phyloP scores from a whole-genome alignment of 75 land plant genomes.

The Sequoia sempervirens region DNA sequence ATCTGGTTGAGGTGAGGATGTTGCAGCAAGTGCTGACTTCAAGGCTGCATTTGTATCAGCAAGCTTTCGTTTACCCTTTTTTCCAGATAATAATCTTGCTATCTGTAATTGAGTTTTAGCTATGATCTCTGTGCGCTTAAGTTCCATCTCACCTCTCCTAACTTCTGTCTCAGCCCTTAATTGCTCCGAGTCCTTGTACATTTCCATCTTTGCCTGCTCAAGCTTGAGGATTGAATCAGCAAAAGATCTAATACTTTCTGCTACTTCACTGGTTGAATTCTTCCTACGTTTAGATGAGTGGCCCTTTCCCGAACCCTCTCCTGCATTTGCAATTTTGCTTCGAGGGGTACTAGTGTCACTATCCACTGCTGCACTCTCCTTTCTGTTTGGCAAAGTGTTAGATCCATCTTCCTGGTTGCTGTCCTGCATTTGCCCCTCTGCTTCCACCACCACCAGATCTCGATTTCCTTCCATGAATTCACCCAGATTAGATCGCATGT shows the following conservation, averaged over 20 bases:
- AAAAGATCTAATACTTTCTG: constrained; percentile 20
- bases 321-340: constrained; percentile 17
- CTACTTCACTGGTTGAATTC: constrained; percentile 21
- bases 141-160: constrained; percentile 31
- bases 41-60: constrained; percentile 7
- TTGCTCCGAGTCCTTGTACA: constrained; percentile 22
- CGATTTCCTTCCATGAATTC: constrained; percentile 8
- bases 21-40: constrained; percentile 11
- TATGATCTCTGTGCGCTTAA: constrained; percentile 30
- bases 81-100: constrained; percentile 23
- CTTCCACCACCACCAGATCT: not conserved
- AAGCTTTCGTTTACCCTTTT: constrained; percentile 9
- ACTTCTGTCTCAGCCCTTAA: constrained; percentile 22
- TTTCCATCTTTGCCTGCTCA: constrained; percentile 32
- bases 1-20: constrained; percentile 5
- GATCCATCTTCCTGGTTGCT: constrained; percentile 27
- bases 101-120: constrained; percentile 28
- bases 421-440: constrained; percentile 16
- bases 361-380: constrained; percentile 10
- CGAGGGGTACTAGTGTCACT: constrained; percentile 19
- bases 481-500: constrained; percentile 5
- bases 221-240: constrained; percentile 25
- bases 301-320: constrained; percentile 14
- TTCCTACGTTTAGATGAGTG: constrained; percentile 5
- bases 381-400: constrained; percentile 16